Conservation (phyloP, 2,329 filamentous ascomycete species). For the Fonsecaea erecta region DNA sequence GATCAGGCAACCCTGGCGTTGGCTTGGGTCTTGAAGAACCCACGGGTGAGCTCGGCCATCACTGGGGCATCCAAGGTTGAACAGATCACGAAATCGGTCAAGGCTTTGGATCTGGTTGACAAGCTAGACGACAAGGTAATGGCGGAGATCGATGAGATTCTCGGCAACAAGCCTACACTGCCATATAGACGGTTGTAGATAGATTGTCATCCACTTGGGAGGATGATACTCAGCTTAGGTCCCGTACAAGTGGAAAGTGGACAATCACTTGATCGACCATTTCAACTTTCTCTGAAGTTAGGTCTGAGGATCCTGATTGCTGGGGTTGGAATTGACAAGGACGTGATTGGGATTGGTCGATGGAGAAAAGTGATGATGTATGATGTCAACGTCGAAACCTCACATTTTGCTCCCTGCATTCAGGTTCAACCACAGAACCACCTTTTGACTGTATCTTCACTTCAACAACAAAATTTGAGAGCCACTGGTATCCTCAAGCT, state of each 20-base stretch:
- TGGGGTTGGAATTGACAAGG: not conserved
- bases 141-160: conserved; percentile 52
- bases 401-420: not conserved
- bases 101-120: conserved; percentile 50
- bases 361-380: not conserved
- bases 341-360: not conserved
- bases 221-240: not conserved
- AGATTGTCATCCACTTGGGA: not conserved
- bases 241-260: not conserved
- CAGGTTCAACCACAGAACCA: not conserved
- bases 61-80: conserved; percentile 49
- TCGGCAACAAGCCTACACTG: conserved; percentile 38
- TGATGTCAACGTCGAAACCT: conserved; percentile 16
- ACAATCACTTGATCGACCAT: not conserved
- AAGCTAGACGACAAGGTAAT: conserved; percentile 52
- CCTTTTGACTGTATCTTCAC: not conserved
- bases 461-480: not conserved
- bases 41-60: conserved; percentile 55
- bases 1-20: conserved; percentile 63
- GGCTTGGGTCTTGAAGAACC: conserved; percentile 64
- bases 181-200: conserved; percentile 17
- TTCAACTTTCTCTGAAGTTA: no score
- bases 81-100: conserved; percentile 49
- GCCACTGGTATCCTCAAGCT: not conserved
- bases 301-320: no score